phyloP scores from a whole-genome alignment of 192 early-diverging fungal genomes.

The Entrophospora sp. region DNA sequence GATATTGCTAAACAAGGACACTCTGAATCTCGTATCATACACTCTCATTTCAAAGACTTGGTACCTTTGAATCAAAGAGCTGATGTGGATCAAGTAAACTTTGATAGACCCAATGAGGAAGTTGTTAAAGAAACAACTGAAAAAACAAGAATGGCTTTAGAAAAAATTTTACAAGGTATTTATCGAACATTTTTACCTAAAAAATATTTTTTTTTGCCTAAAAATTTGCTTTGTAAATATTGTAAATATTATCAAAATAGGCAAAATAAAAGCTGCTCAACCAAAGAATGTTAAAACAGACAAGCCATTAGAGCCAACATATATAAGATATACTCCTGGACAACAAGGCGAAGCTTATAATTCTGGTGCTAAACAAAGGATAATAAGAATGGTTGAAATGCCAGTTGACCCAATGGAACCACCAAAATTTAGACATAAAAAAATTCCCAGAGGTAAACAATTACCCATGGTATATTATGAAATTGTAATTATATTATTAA shows the following conservation, averaged over 20 bases:
- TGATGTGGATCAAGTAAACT: conserved; percentile 60
- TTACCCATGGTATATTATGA: background rate
- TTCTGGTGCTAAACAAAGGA: conserved; percentile 74
- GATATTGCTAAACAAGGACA: conserved; percentile 77
- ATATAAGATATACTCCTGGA: conserved; percentile 86
- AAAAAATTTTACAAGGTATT: conserved; percentile 70
- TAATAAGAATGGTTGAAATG: conserved; percentile 90
- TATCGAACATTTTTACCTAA: background rate
- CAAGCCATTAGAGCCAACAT: conserved; percentile 59
- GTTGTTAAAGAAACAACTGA: conserved; percentile 74
- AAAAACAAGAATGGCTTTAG: conserved; percentile 79
- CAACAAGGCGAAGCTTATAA: conserved; percentile 58
- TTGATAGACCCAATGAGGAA: conserved; percentile 72
- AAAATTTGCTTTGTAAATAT: too few relatives aligned
- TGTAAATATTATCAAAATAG: conserved; percentile 24
- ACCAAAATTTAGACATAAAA: conserved; percentile 85
- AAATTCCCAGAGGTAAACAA: conserved; percentile 57
- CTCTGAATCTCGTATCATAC: conserved; percentile 60
- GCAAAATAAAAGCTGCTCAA: conserved; percentile 54
- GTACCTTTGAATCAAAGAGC: conserved; percentile 58
- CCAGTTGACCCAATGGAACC: conserved; percentile 97
- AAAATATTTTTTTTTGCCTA: too few relatives aligned
- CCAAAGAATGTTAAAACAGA: conserved; percentile 50
- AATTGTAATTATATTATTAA: background rate
- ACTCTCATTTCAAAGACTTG: conserved; percentile 77